phyloP scores from a whole-genome alignment of 2,329 filamentous ascomycete species.

The Phialemoniopsis sp. region DNA sequence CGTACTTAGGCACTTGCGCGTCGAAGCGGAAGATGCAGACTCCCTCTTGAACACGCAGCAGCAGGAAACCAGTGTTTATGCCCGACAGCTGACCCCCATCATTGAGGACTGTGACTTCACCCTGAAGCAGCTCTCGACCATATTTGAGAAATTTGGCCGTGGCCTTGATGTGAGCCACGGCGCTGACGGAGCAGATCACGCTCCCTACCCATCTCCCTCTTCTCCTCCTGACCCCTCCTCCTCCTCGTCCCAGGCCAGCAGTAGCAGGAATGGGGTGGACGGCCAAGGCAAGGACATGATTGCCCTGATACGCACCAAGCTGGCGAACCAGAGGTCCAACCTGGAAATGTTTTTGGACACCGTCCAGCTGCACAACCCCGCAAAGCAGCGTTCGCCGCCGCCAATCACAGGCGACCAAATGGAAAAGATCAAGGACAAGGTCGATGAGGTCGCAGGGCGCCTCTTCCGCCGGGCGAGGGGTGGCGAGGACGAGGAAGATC shows the following conservation, averaged over 20 bases:
- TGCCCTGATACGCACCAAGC: constrained; percentile 36
- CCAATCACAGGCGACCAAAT: constrained; percentile 35
- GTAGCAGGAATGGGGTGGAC: constrained; percentile 10
- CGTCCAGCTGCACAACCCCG: constrained; percentile 46
- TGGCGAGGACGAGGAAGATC: constrained; percentile 40
- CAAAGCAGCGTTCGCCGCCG: constrained; percentile 25
- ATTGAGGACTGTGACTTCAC: constrained; percentile 51
- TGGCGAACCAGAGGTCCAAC: constrained; percentile 47
- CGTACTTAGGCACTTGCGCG: constrained; percentile 52
- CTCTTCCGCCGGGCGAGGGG: constrained; percentile 39
- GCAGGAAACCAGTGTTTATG: constrained; percentile 32
- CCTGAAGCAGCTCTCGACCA: constrained; percentile 48
- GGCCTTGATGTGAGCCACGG: constrained; percentile 4
- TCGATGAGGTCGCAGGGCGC: constrained; percentile 51
- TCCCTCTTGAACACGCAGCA: constrained; percentile 44
- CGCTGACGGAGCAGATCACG: constrained; percentile 1
- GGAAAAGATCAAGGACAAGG: constrained; percentile 55
- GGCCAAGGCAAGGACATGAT: constrained; percentile 27
- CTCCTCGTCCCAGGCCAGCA: no score
- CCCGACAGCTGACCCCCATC: constrained; percentile 44
- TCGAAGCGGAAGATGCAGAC: constrained; percentile 52
- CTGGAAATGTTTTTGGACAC: constrained; percentile 55
- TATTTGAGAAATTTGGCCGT: constrained; percentile 42
- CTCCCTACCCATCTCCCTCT: no score
- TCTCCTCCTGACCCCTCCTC: no score